A percentile compares a stretch with the other conserved stretches of the same genome.
Evolutionary conservation across 2,329 filamentous ascomycete species (phyloP).

Genomic region (Polytolypa hystricis): DNA sequence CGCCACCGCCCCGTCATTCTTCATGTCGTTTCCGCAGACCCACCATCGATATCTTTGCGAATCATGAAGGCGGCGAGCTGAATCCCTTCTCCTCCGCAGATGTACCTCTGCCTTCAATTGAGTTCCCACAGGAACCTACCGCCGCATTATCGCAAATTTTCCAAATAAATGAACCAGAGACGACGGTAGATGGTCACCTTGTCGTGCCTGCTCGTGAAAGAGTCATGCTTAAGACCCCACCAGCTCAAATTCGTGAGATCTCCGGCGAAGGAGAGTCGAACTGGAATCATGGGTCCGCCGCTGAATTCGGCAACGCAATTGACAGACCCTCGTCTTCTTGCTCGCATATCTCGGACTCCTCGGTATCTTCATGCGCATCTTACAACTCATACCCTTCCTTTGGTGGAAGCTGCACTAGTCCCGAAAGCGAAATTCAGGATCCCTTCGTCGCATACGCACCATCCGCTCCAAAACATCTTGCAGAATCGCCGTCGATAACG

Average conservation of each 20-base stretch:
- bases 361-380: conserved; percentile 48
- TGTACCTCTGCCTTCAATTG: conserved; percentile 34
- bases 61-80: conserved; percentile 21
- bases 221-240: conserved; percentile 32
- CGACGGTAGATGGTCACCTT: conserved; percentile 24
- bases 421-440: conserved; percentile 47
- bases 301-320: conserved; percentile 33
- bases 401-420: conserved; percentile 50
- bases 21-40: conserved; percentile 31
- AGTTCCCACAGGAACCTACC: conserved; percentile 20
- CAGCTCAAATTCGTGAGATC: conserved; percentile 33
- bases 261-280: conserved; percentile 21
- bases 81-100: conserved; percentile 27
- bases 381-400: conserved; percentile 46
- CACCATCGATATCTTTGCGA: conserved; percentile 28
- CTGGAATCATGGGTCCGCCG: conserved; percentile 24
- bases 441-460: conserved; percentile 40
- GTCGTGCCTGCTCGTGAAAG: conserved; percentile 29
- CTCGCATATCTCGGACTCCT: conserved; percentile 52
- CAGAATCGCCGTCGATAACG: conserved; percentile 29
- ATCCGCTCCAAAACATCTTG: conserved; percentile 25
- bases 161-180: conserved; percentile 12
- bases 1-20: conserved; percentile 35
- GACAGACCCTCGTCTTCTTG: conserved; percentile 47
- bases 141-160: conserved; percentile 6